Evolutionary conservation across 208 protist genomes (phyloP), one percentile per base, ranked within the genome.

Genomic region (Acanthamoeba culbertsoni): DNA sequence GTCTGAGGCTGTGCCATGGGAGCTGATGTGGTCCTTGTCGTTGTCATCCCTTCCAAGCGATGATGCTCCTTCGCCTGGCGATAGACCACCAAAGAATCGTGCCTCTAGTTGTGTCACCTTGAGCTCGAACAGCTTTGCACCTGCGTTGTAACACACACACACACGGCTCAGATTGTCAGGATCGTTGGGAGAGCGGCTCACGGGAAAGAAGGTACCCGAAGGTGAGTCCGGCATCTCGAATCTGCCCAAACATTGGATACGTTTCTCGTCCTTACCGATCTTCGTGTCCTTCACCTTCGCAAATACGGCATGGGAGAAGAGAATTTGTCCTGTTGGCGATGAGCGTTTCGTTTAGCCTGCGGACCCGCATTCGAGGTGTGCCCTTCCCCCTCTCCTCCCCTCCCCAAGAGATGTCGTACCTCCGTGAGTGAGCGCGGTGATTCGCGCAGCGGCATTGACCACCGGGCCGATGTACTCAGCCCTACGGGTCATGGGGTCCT

Each of bases 371-470:
- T 57, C 1, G 51, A n/a, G 18, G 26, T n/a, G 51, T 3, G 51
- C n/a, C n/a, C n/a, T n/a, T n/a, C n/a, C n/a, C n/a, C n/a, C n/a
- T n/a, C n/a, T n/a, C n/a, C n/a, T n/a, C n/a, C n/a, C n/a, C n/a
- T n/a, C n/a, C n/a, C n/a, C n/a, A 57, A 43, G 12, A 26, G 0
- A 18, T 12, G 14, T 12, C 18, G 51, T 4, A 57, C 51, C 63
- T n/a, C 75, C 75, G 48, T 86, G 75, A 3, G 75, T 86, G 75
- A 86, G 75, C 16, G 75, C 43, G 12, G 75, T 86, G 75, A 86
- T 86, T 2, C 75, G 43, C 28, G 75, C 75, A 7, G 75, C 75
- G 48, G 46, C 43, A 26, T 86, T 51, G 31, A 86, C 75, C 31
- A 59, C 43, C n/a, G 75, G 75, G 12, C 75, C 75, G 48, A 86